Base-by-base conservation (phyloP, 768 basidiomycete genomes). In the Pisolithus albus region DNA sequence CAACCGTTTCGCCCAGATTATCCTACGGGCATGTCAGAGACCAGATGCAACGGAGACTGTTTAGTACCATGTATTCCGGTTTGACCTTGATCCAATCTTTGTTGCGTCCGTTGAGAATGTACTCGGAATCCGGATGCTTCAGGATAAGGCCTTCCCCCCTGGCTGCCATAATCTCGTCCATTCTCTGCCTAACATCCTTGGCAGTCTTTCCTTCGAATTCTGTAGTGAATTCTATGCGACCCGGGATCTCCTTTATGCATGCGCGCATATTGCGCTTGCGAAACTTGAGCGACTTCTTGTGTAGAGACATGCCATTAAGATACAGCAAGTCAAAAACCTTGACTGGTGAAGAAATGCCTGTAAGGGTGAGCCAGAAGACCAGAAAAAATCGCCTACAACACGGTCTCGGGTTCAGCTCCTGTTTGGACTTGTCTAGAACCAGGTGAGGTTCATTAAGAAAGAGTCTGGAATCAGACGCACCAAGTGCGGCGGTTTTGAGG, bases 1-100 rank as follows among this genome's bases (percentile, higher is more conserved):
- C 95, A 3, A 94, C 84, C 0, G 88, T 93, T 70, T 96, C 92
- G 7, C 90, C 92, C 78, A 94, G 81, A 54, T 90, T 86, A 58
- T 94, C 92, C 88, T 90, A 49, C 19, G 19, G 7, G 18, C 4
- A 18, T 15, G 44, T 46, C 44, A 47, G 16, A 21, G 18, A 8
- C 8, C 13, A 39, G 10, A 34, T 45, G 26, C 21, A 4, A 21
- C 8, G 40, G 28, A 41, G 19, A 24, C 21, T 4, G 1, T 10
- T 23, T 63, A 71, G 47, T 57, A 88, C 88, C 83, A 89, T 88
- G 57, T 90, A 92, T 64, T 92, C 89, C 1, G 88, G 88, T 60
- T 91, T 90, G 21, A 92, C 86, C 72, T 99, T 99, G 61, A 95
- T 82, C 95, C 96, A 99, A 59, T 90, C 86, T 65, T 83, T 80